Conservation (phyloP, 2,329 filamentous ascomycete genomes). For the Exophiala spinifera region DNA sequence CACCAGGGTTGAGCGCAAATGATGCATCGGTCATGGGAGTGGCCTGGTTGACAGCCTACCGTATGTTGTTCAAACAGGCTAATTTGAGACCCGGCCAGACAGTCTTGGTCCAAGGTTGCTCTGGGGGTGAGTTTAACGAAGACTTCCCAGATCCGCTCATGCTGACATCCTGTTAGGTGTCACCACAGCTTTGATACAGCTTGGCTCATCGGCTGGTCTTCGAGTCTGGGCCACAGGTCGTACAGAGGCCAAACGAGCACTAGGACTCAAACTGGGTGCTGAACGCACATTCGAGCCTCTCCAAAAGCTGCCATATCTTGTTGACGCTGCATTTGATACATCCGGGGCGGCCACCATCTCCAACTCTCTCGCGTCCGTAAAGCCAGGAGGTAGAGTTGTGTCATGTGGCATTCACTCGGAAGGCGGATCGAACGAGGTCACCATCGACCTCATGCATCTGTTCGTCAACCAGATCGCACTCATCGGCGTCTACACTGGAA, state of each 20-base stretch:
- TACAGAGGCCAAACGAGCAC: constrained; percentile 12
- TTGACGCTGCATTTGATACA: constrained; percentile 21
- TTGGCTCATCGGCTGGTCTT: constrained; percentile 18
- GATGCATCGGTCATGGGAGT: constrained; percentile 20
- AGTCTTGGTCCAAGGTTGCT: constrained; percentile 21
- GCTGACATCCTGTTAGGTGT: constrained; percentile 7
- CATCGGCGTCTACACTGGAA: constrained; percentile 18
- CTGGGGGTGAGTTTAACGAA: constrained; percentile 12
- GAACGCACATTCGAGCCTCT: constrained; percentile 18
- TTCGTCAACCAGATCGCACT: constrained; percentile 13
- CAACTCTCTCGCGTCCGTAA: constrained; percentile 14
- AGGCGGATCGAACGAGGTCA: constrained; percentile 2
- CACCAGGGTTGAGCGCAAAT: constrained; percentile 12
- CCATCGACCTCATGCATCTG: constrained; percentile 12
- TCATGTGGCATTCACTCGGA: constrained; percentile 22
- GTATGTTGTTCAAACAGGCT: constrained; percentile 19
- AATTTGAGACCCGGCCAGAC: constrained; percentile 17
- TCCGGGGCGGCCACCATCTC: constrained; percentile 18
- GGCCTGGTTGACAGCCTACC: constrained; percentile 21
- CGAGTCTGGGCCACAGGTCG: constrained; percentile 21
- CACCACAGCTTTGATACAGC: constrained; percentile 19
- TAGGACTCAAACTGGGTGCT: constrained; percentile 12
- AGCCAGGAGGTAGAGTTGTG: constrained; percentile 18
- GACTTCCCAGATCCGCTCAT: not conserved
- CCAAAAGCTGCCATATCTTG: constrained; percentile 10